Evolutionary conservation across 768 basidiomycete species (phyloP), one percentile per base, ranked within the genome.

Genomic region (Harrya chromipes): DNA sequence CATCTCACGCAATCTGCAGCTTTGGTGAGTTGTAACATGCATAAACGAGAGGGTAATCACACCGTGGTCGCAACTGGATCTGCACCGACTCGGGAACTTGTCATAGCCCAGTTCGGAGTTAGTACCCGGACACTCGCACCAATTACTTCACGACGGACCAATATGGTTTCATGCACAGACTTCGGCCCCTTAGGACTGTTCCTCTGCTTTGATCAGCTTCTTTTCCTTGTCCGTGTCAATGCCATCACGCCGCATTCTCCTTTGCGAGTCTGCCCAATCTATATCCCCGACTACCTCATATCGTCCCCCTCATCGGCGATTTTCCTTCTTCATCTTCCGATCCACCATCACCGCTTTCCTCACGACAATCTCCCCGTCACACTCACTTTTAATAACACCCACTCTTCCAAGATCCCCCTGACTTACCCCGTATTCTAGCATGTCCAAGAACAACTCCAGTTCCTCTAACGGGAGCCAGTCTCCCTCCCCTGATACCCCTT

Each of bases 381-480:
- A 12, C 48, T 19, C 29, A 7, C 54, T 50, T 56, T 67, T 69
- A 63, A 61, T 53, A 59, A 53, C 55, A 47, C 63, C 60, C 56
- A 50, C 65, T 49, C 51, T 49, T 42, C 47, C 41, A 33, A 50
- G 53, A 49, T 51, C 56, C 56, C 61, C 59, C 60, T 59, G 56
- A 54, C 60, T 46, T 45, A 36, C 55, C 47, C 46, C 45, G 44
- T 37, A 38, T 38, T 43, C 34, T 39, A 36, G 41, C 43, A 82
- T 83, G 82, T 76, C 79, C 48, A 74, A 75, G 65, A 70, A 70
- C 66, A 74, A 72, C 55, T 72, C 74, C 17, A 71, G 69, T 47
- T 71, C 78, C 38, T 78, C 79, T 38, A 77, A 75, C 46, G 75
- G 69, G 38, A 79, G 79, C 52, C 72, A 68, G 45, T 78, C 78